Evolutionary conservation across 805 yeast species (phyloP), one percentile per base, ranked within the genome.

Genomic region (Pichia californica): DNA sequence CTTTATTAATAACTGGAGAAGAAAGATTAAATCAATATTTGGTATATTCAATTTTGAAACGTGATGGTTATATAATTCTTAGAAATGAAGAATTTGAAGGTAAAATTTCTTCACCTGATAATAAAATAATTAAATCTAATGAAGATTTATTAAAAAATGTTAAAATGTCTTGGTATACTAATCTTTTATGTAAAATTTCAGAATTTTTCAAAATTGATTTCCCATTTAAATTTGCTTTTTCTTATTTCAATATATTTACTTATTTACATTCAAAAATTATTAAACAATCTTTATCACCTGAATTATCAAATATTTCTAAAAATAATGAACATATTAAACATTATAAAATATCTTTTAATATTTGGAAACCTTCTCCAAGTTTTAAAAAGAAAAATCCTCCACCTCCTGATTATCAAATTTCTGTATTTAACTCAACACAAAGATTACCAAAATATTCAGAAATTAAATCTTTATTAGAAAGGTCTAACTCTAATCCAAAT

Each of bases 311-410:
- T 19, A 15, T 8, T 25, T 20, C 30, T 25, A 0, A 5, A 19
- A 34, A 29, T 49, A 13, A n/a, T 20, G 20, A 59, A 54, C 44
- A 49, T 59, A 3, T 50, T 46, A 40, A 53, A 56, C 11, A 33
- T 51, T 56, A 46, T 31, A 44, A 56, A 5, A 63, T 83, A 3
- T 66, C 75, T 0, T 88, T 69, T 53, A 71, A 83, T 53, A 84
- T 86, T 3, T 89, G 96, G 96, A 88, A 85, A 58, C 97, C 98
- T 2, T 67, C 71, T 2, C 71, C 84, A 0, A 62, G 67, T 3
- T 89, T 84, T 65, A 80, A 79, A 46, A 88, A 88, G 52, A 79
- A 77, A 28, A 53, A 57, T 19, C 94, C 95, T 1, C 79, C 82
- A 0, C 36, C 55, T 3, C 95, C 96, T 1, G 89, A 89, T 58